Conservation (phyloP, 2,329 filamentous ascomycete species). For the Plenodomus biglobosus region DNA sequence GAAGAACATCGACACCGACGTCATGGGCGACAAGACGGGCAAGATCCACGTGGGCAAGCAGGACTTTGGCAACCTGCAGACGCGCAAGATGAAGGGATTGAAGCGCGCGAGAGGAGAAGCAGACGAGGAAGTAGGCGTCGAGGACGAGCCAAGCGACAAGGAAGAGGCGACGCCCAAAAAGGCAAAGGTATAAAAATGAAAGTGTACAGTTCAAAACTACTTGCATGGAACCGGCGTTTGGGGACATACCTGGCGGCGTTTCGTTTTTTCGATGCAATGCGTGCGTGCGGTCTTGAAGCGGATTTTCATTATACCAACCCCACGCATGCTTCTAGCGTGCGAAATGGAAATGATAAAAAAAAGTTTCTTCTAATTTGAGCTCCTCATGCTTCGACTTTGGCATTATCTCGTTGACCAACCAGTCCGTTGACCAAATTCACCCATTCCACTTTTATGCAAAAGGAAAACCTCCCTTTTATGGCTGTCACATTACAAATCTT, state of each 20-base stretch:
- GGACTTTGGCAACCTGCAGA: slow-evolving; percentile 84
- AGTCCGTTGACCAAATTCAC: no score
- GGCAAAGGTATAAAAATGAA: slow-evolving; percentile 16
- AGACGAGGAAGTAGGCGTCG: slow-evolving; percentile 37
- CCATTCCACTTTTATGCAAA: no score
- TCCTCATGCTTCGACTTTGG: no score
- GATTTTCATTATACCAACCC: no score
- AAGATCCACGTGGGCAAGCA: slow-evolving; percentile 89
- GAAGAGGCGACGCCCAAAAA: slow-evolving; percentile 33
- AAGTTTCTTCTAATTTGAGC: no score
- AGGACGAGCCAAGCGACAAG: slow-evolving; percentile 26
- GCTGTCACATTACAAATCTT: no score
- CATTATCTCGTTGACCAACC: no score
- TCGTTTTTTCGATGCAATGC: slow-evolving; percentile 14
- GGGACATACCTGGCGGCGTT: slow-evolving; percentile 25
- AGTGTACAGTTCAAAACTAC: not conserved
- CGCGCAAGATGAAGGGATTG: slow-evolving; percentile 98
- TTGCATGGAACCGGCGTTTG: slow-evolving; percentile 37
- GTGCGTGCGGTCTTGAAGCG: no score
- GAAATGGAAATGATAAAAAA: no score
- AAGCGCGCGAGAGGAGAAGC: slow-evolving; percentile 67
- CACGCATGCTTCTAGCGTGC: no score
- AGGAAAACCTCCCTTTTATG: no score
- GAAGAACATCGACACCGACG: slow-evolving; percentile 93
- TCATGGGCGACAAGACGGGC: slow-evolving; percentile 94